Evolutionary conservation across 225 moss, liverwort and hornwort genomes (phyloP).

Genomic region (Lunularia cruciata): DNA sequence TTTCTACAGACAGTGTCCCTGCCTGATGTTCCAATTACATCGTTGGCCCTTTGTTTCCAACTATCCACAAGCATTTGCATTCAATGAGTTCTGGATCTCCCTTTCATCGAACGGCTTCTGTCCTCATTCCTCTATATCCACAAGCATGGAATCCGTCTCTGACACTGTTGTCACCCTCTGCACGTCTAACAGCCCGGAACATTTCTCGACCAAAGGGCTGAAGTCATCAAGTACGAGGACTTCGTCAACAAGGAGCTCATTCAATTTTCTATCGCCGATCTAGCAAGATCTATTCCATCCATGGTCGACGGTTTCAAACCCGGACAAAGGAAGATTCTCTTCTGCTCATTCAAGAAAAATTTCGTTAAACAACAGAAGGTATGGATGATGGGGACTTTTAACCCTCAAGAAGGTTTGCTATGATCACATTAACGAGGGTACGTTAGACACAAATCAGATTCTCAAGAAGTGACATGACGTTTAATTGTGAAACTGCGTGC

Average conservation of each 20-base stretch:
- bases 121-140: no score
- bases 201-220: conserved; percentile 79
- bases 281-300: conserved; percentile 91
- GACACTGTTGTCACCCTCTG: neutral
- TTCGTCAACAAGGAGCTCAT: conserved; percentile 98
- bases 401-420: no score
- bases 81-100: no score
- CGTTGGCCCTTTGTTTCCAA: neutral
- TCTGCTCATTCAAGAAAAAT: conserved; percentile 87
- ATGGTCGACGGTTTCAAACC: conserved; percentile 99
- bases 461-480: no score
- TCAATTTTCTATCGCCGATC: conserved; percentile 91
- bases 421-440: no score
- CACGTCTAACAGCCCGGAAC: conserved; percentile 72
- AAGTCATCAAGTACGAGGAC: conserved; percentile 81
- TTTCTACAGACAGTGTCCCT: no score
- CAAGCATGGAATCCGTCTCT: neutral
- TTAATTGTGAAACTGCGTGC: no score
- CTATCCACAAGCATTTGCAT: no score
- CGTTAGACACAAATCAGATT: no score
- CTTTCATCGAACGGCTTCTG: no score
- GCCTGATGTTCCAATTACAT: neutral
- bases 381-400: neutral
- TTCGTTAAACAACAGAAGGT: conserved; percentile 91
- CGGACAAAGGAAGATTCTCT: conserved; percentile 95